These are phyloP conservation scores for Aspergillus sojae DNA, from an alignment of 2,329 filamentous ascomycete species.

Conservation along the genomic window DNA sequence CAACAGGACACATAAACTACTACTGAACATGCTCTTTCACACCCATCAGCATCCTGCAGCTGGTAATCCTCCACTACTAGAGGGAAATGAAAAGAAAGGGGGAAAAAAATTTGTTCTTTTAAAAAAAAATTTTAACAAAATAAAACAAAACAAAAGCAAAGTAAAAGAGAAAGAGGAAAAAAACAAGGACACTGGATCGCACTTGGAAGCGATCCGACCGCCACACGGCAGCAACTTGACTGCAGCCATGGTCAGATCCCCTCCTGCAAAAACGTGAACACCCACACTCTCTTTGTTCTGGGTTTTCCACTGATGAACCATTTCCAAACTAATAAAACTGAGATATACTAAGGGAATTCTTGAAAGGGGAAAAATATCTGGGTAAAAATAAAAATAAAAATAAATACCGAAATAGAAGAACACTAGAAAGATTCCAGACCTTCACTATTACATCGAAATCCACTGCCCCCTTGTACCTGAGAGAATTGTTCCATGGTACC, in stretches of 20 bases:
- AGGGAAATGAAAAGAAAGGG: neutral
- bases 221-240: slow-evolving; percentile 16
- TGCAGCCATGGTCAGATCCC: slow-evolving; percentile 23
- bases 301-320: neutral
- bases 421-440: slow-evolving; percentile 1
- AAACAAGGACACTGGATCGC: slow-evolving; percentile 16
- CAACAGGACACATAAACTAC: slow-evolving; percentile 15
- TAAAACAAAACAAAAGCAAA: too few relatives aligned
- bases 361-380: neutral
- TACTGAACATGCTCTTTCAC: neutral
- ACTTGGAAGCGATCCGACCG: slow-evolving; percentile 22
- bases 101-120: neutral
- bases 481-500: slow-evolving; percentile 26
- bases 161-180: too few relatives aligned
- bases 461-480: slow-evolving; percentile 15
- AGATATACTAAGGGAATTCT: neutral
- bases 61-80: slow-evolving; percentile 6
- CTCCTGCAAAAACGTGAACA: slow-evolving; percentile 20
- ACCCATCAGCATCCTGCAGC: slow-evolving; percentile 16
- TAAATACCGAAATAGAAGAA: slow-evolving; percentile 10
- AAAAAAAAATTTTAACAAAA: neutral
- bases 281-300: neutral
- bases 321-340: neutral
- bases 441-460: neutral
- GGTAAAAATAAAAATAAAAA: slow-evolving; percentile 11